phyloP scores from a whole-genome alignment of 192 early-diverging fungal species.

The Pecoramyces ruminantium region DNA sequence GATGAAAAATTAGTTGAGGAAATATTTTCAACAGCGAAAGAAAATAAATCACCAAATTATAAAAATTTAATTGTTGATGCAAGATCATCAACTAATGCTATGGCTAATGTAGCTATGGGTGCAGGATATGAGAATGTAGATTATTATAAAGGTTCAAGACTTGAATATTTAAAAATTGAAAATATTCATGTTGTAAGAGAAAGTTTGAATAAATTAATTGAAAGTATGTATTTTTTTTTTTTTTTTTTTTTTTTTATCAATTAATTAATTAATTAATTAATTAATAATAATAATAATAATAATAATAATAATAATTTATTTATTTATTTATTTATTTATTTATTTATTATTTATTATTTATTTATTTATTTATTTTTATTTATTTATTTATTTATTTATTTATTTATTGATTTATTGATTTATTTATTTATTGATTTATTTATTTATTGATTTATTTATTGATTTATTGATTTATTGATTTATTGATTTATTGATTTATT shows the following conservation, averaged over 20 bases:
- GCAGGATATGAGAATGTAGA: conserved; percentile 91
- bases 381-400: too few relatives aligned
- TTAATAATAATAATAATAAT: too few relatives aligned
- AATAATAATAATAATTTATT: too few relatives aligned
- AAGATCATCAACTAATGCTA: conserved; percentile 82
- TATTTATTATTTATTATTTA: too few relatives aligned
- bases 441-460: too few relatives aligned
- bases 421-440: too few relatives aligned
- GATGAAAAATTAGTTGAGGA: conserved; percentile 92
- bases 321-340: too few relatives aligned
- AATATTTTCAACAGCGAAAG: conserved; percentile 50
- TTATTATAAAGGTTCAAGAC: conserved; percentile 74
- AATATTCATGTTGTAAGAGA: conserved; percentile 98
- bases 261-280: too few relatives aligned
- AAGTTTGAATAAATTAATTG: conserved; percentile 61
- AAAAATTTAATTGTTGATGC: conserved; percentile 86
- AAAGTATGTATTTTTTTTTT: too few relatives aligned
- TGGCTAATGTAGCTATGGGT: conserved; percentile 79
- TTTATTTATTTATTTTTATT: too few relatives aligned
- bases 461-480: neutral
- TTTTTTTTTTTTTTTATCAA: too few relatives aligned
- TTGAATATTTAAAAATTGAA: conserved; percentile 79
- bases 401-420: too few relatives aligned
- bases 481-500: neutral
- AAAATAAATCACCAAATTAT: neutral